Conservation (phyloP, 75 land plant species). For the Cupressus sempervirens region DNA sequence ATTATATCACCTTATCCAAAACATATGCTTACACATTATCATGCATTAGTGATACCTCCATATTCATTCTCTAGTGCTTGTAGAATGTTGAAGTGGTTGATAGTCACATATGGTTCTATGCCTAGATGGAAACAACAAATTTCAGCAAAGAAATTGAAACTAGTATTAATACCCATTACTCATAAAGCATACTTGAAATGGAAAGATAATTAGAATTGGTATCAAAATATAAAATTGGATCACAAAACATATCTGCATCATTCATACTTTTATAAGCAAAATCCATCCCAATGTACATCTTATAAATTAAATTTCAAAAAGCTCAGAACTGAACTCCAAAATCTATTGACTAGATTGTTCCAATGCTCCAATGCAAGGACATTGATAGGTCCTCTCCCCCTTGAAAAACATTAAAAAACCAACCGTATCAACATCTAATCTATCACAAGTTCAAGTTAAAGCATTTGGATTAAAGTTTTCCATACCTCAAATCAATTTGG, state of each 20-base stretch:
- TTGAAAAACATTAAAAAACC: neutral
- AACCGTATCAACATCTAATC: neutral
- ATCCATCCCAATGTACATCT: no score
- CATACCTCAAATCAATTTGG: constrained; percentile 12
- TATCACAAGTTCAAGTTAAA: neutral
- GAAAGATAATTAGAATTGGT: neutral
- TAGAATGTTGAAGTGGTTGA: neutral
- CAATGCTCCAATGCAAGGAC: neutral
- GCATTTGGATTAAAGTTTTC: neutral
- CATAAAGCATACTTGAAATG: neutral
- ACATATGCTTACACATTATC: no score
- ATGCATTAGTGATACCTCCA: no score
- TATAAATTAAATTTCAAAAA: no score
- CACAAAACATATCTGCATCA: no score
- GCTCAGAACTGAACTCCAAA: neutral
- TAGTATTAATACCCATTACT: neutral
- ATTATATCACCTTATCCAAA: no score
- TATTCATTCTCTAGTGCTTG: neutral
- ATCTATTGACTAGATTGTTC: neutral
- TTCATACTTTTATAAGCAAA: no score
- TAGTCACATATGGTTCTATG: neutral
- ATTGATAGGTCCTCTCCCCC: constrained; percentile 11
- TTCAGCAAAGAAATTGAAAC: neutral
- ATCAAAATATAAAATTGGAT: no score
- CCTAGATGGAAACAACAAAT: neutral